Conservation (phyloP, 768 basidiomycete species). For the Auriscalpium vulgare region DNA sequence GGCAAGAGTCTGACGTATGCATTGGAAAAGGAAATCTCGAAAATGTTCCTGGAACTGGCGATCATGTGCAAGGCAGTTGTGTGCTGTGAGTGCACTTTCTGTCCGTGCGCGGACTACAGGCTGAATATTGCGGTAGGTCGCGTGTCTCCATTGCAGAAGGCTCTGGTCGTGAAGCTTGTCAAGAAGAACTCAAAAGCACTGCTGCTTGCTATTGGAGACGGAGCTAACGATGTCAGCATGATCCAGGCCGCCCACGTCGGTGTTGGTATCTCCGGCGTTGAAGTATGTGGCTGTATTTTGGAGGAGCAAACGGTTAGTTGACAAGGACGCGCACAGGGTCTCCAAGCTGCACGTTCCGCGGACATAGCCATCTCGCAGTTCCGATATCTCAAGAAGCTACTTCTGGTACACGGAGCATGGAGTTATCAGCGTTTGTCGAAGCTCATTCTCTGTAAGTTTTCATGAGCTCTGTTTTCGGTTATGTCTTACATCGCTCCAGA, state of each 20-base stretch:
- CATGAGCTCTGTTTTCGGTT: not conserved
- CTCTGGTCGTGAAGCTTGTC: constrained; percentile 96
- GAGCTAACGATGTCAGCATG: constrained; percentile 98
- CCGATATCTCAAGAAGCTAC: constrained; percentile 85
- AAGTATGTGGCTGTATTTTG: constrained; percentile 40
- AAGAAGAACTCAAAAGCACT: constrained; percentile 94
- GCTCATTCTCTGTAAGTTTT: constrained; percentile 80
- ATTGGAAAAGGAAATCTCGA: constrained; percentile 86
- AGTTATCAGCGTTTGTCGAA: constrained; percentile 94
- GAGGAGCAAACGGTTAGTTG: no score
- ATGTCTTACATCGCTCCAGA: constrained; percentile 37
- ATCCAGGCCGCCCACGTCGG: constrained; percentile 98
- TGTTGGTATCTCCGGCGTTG: constrained; percentile 95
- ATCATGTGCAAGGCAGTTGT: constrained; percentile 98
- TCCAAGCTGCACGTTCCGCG: constrained; percentile 96
- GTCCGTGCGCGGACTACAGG: not conserved
- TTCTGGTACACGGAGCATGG: constrained; percentile 98
- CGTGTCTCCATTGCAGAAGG: constrained; percentile 96
- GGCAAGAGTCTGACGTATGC: constrained; percentile 93
- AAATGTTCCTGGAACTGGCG: constrained; percentile 87
- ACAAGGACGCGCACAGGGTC: constrained; percentile 43
- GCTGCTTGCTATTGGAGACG: constrained; percentile 94
- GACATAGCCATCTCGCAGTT: constrained; percentile 99
- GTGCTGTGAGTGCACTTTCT: constrained; percentile 60
- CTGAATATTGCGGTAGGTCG: constrained; percentile 49